phyloP scores from a whole-genome alignment of 1,139 yeast genomes.

The Groenewaldozyma auringiensis region DNA sequence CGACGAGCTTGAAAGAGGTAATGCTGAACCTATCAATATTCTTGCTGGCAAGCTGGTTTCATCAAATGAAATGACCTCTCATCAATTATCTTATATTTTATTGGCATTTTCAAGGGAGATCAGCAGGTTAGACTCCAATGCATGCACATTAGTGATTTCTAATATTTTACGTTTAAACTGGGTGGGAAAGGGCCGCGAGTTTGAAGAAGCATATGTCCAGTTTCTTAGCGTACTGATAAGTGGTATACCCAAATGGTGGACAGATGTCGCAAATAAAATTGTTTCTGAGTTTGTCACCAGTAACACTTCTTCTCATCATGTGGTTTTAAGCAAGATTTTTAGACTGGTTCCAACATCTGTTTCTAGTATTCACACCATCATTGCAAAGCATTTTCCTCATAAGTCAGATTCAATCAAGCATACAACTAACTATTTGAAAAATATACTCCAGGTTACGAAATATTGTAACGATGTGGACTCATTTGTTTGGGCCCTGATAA shows the following conservation, averaged over 20 bases:
- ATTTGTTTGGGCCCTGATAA: slow-evolving; percentile 69
- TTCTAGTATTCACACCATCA: slow-evolving; percentile 50
- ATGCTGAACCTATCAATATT: slow-evolving; percentile 38
- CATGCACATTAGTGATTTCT: slow-evolving; percentile 40
- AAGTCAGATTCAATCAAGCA: slow-evolving; percentile 53
- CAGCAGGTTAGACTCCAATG: slow-evolving; percentile 41
- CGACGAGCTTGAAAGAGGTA: slow-evolving; percentile 45
- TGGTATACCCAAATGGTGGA: slow-evolving; percentile 83
- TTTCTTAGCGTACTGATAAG: slow-evolving; percentile 75
- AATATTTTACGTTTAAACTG: slow-evolving; percentile 52
- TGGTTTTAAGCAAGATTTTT: slow-evolving; percentile 53
- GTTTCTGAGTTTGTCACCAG: slow-evolving; percentile 48
- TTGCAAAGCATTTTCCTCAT: slow-evolving; percentile 66
- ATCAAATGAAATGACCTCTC: slow-evolving; percentile 35
- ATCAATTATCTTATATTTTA: slow-evolving; percentile 40
- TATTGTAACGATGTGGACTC: slow-evolving; percentile 67
- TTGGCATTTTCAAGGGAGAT: slow-evolving; percentile 45
- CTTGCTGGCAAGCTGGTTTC: slow-evolving; percentile 41
- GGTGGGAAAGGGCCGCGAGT: slow-evolving; percentile 28
- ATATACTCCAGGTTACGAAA: slow-evolving; percentile 49
- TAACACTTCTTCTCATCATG: slow-evolving; percentile 54
- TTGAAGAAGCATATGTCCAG: slow-evolving; percentile 42
- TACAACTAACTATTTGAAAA: slow-evolving; percentile 56
- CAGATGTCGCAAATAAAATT: slow-evolving; percentile 63
- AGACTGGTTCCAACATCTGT: slow-evolving; percentile 76